Evolutionary conservation across 2,329 filamentous ascomycete species (phyloP), one percentile per base, ranked within the genome.

Genomic region (Aspergillus caelatus): DNA sequence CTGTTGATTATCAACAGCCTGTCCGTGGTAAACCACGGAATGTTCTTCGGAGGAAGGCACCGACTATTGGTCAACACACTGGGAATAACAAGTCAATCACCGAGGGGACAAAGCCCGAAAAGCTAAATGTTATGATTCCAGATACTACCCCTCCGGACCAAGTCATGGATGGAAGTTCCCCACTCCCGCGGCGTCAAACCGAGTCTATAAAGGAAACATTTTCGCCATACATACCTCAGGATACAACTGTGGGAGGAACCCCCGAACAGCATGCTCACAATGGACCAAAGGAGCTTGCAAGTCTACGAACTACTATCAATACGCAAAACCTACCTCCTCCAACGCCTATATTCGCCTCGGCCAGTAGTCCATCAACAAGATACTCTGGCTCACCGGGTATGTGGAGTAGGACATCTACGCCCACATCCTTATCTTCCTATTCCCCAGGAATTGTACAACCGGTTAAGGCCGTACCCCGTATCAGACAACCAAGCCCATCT

Each of bases 381-480:
- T 81, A 81, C 58, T 81, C 80, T 10, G 78, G 78, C 36, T 82
- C 80, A 12, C 80, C 80, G 0, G 79, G 80, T 8, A 74, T 79
- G 61, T 82, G 79, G 79, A 80, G 80, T 67, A 75, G 80, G 59
- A 79, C 75, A 7, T 83, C 82, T 7, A 84, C 82, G 5, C 82
- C 82, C 2, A 83, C 81, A 16, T 82, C 82, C 3, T 70, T 83
- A 62, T 83, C 81, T 12, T 84, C 82, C 14, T 80, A 81, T 62
- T 84, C 82, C 5, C 82, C 82, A 6, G 80, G 80, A 8, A 76
- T 82, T 59, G 71, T 78, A 43, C 75, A 79, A 21, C 74, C 80
- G n/a, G 70, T 73, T 3, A 81, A 81, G 58, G 61, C 74, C 58
- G 70, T 73, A 32, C 71, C 76, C 45, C 72, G 73, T 28, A 64